phyloP scores from a whole-genome alignment of 257 asterid species.

The Thymus mandschuricus region DNA sequence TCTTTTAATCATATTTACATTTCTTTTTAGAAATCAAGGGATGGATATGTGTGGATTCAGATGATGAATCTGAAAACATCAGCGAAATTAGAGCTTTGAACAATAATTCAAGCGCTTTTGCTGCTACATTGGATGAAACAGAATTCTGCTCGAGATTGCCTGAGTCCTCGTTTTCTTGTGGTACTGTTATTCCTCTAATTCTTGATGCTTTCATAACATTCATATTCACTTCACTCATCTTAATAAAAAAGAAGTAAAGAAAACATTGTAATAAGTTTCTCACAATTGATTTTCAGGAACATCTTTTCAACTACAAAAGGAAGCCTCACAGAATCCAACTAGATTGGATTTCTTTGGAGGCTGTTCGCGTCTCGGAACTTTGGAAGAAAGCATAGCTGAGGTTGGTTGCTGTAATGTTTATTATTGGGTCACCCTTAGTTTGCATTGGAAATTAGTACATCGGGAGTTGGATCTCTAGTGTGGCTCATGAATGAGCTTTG shows the following conservation, averaged over 20 bases:
- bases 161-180: constrained; percentile 46
- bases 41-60: constrained; percentile 70
- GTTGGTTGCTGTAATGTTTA: constrained; percentile 47
- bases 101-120: constrained; percentile 38
- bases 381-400: constrained; percentile 46
- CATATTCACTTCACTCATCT: constrained; percentile 15
- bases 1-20: constrained; percentile 11
- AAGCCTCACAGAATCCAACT: constrained; percentile 39
- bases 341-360: constrained; percentile 32
- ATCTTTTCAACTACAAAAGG: constrained; percentile 32
- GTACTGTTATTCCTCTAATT: constrained; percentile 38
- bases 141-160: constrained; percentile 40
- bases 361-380: constrained; percentile 38
- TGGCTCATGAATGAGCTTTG: constrained; percentile 25
- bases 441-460: constrained; percentile 12
- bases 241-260: constrained; percentile 6
- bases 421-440: constrained; percentile 19
- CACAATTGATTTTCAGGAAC: constrained; percentile 42
- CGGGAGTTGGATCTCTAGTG: constrained; percentile 2
- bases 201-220: constrained; percentile 23
- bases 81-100: constrained; percentile 36
- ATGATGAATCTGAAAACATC: constrained; percentile 57
- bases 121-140: constrained; percentile 40
- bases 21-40: constrained; percentile 45
- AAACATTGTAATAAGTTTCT: constrained; percentile 25